Conservation (phyloP, 768 basidiomycete species). For the Coprinellus aureogranulatus region DNA sequence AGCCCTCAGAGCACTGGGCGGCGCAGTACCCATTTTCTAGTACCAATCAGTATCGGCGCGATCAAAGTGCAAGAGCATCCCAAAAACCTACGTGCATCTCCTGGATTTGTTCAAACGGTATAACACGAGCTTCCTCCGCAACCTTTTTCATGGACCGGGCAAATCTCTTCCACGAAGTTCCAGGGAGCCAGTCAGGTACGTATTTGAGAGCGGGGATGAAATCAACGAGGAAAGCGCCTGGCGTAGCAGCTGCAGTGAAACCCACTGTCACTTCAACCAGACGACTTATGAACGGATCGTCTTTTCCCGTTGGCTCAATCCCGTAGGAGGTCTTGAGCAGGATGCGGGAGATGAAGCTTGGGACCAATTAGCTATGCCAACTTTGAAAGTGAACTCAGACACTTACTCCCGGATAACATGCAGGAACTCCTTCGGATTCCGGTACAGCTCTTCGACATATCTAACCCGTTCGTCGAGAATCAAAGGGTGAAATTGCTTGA, state of each 20-base stretch:
- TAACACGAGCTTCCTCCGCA: neutral
- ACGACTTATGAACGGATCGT: conserved; percentile 11
- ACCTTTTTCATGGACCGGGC: conserved; percentile 31
- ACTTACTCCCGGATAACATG: neutral
- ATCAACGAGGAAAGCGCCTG: conserved; percentile 19
- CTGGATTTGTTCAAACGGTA: neutral
- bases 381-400: too few species aligned
- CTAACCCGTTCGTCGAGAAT: conserved; percentile 16
- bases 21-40: conserved; percentile 12
- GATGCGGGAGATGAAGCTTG: conserved; percentile 1
- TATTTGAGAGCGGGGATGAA: conserved; percentile 29
- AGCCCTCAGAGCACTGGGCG: conserved; percentile 15
- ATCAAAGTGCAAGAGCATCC: too few species aligned
- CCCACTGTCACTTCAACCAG: neutral
- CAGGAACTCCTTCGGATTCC: neutral
- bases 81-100: neutral
- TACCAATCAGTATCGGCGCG: neutral
- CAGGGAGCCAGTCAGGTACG: conserved; percentile 48
- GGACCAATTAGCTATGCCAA: neutral
- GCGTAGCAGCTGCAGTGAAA: neutral
- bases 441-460: neutral
- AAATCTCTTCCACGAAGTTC: conserved; percentile 42
- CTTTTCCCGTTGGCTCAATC: neutral
- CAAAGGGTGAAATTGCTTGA: conserved; percentile 12
- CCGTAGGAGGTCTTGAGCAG: conserved; percentile 12